A percentile compares a stretch with the other conserved stretches of the same genome.
These are phyloP conservation scores for Ophiosphaerella herpotricha DNA, from an alignment of 2,329 filamentous ascomycete genomes.

Conservation along the genomic window DNA sequence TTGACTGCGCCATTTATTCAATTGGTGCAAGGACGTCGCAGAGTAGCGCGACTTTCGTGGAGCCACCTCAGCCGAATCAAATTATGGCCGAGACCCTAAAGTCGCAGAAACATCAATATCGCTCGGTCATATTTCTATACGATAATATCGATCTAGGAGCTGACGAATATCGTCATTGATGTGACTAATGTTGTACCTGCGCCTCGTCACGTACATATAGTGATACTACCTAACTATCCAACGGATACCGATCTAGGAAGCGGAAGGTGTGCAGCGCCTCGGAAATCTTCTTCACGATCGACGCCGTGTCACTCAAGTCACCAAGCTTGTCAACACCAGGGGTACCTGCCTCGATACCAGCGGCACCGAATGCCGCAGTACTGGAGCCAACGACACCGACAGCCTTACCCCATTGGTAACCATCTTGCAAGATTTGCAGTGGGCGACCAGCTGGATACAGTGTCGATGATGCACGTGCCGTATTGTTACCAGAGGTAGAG, in stretches of 20 bases:
- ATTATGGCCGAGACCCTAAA: background rate
- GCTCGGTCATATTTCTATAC: background rate
- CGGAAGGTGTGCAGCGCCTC: constrained; percentile 67
- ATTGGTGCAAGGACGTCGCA: background rate
- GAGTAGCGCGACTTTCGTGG: background rate
- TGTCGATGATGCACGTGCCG: constrained; percentile 46
- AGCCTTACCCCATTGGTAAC: constrained; percentile 72
- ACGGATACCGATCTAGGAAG: constrained; percentile 67
- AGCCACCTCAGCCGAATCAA: background rate
- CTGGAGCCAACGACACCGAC: constrained; percentile 62
- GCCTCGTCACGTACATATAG: background rate
- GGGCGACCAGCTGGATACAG: constrained; percentile 69
- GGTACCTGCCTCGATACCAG: constrained; percentile 50
- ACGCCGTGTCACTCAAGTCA: constrained; percentile 9
- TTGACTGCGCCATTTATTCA: constrained; percentile 7
- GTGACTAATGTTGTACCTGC: too few species aligned
- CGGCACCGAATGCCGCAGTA: constrained; percentile 47
- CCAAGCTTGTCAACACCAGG: constrained; percentile 45
- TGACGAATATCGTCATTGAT: too few species aligned
- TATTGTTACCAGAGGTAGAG: constrained; percentile 32
- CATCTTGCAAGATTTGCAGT: constrained; percentile 64
- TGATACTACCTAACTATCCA: constrained; percentile 50
- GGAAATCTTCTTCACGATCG: constrained; percentile 27
- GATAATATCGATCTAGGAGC: background rate
- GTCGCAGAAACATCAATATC: background rate